Base-by-base conservation (phyloP, 139 green algal genomes). In the Volvox reticuliferus region DNA sequence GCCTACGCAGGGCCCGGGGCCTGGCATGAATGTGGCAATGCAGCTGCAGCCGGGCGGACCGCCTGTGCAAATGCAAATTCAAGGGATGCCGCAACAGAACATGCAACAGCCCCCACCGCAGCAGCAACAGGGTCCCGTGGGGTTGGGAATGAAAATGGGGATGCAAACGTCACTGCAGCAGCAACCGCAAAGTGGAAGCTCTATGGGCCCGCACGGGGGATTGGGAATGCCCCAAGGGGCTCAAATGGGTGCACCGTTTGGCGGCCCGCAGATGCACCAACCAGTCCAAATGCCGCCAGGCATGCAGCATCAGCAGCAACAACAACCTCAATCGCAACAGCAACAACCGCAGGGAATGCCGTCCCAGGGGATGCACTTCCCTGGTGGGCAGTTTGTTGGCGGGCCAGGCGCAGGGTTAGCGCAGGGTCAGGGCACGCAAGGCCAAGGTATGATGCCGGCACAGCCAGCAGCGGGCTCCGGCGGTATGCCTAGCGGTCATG, bases 151-250 rank as follows among this genome's bases (percentile, higher is more conserved):
- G 78, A 50, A 50, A 30, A 86, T 86, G 79, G 55, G 79, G 6
- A 73, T 86, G 81, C 80, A 55, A 61, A 55, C 26, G 13, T 61
- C 32, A n/a, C 80, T 55, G 62, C 82, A 88, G 32, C 82, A 88
- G 33, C 81, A 87, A 16, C 81, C 55, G 81, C 81, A 76, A 77
- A 55, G 44, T 32, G n/a, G 30, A 32, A 73, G 0, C 79, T 32
- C 65, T 0, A 84, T 86, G 79, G 50, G 50, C 22, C 79, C 44
- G 19, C 78, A 84, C 32, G 36, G 36, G 28, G 50, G 78, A 17
- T 35, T 84, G 37, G 79, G 79, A n/a, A 44, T 73, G 79, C 79
- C 50, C 13, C 79, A 86, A 61, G 79, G 37, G 20, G 76, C 24
- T 14, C n/a, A 32, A 20, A 82, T 82, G 76, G 76, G 76, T 19